Conservation (phyloP, 176 grass and related monocot genomes). For the Zizania latifolia region DNA sequence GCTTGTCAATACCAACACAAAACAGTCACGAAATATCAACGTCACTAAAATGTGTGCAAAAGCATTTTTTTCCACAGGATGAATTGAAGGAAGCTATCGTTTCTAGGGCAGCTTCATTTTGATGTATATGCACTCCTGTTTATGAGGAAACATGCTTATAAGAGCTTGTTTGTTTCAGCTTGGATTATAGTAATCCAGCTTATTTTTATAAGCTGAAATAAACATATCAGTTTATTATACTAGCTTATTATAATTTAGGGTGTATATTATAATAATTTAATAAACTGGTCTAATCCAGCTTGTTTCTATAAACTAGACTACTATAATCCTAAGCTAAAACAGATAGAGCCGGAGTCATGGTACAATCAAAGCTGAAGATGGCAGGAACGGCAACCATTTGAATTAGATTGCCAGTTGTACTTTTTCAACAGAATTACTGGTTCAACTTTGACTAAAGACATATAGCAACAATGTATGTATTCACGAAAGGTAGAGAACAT, state of each 20-base stretch:
- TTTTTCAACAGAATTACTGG: no score
- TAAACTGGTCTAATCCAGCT: no score
- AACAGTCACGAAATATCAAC: not conserved
- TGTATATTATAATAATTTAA: no score
- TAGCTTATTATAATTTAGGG: no score
- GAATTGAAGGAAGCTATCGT: not conserved
- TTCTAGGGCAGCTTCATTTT: not conserved
- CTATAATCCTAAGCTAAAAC: no score
- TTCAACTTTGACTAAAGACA: not conserved
- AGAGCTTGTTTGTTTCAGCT: no score
- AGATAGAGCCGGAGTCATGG: no score
- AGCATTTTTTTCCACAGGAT: not conserved
- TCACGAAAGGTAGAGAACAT: not conserved
- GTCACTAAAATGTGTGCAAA: not conserved
- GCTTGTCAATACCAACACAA: not conserved
- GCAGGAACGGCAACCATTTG: not conserved
- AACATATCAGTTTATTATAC: no score
- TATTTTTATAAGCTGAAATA: no score
- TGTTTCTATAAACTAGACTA: no score
- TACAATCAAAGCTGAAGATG: not conserved
- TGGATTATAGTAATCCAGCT: no score
- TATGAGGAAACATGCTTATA: not conserved
- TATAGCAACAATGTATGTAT: not conserved
- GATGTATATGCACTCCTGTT: not conserved
- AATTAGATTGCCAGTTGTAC: not conserved